Evolutionary conservation across 1,284 basidiomycete genomes (phyloP), one percentile per base, ranked within the genome.

Genomic region (Ganoderma boninense): DNA sequence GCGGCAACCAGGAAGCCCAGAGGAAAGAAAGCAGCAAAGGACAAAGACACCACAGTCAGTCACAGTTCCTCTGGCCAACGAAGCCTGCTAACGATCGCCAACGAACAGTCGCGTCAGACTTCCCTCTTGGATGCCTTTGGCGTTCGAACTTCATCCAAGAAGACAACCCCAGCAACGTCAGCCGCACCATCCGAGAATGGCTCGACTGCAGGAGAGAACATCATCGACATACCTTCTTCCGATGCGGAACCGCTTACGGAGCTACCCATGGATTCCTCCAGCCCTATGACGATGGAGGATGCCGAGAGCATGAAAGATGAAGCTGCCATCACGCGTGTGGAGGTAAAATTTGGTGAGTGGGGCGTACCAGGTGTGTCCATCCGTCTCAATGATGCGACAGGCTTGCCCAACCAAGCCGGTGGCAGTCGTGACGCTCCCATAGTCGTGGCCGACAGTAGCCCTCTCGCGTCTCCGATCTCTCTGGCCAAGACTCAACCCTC

Each of bases 371-470:
- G 60, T 29, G 49, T 64, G 46, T 64, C 56, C 32, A 40, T 40
- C 49, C 52, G 23, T 38, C 60, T 65, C 29, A 63, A 64, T 52
- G n/a, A 40, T 59, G 26, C 23, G 8, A 2, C 29, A 65, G 62
- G 62, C 35, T 23, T 40, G n/a, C 18, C 46, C 29, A 52, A 20
- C 20, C 46, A 32, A 57, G 26, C 40, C 65, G 66, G 65, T 49
- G 60, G 67, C 18, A 76, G 71, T 65, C 74, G 75, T 23, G 78
- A 78, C 18, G 62, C 69, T 3, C 76, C 78, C 32, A 79, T 79
- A 43, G 66, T 78, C 14, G 62, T 72, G 29, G 44, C 67, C 44
- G 56, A 72, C 72, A 68, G 73, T 67, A 63, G 67, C 59, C 67
- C 71, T 8, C 42, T 62, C 8, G 60, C 65, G 13, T 66, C 69